These are phyloP conservation scores for Arabidopsis hybrid DNA, from an alignment of 441 rosid genomes.

Conservation along the genomic window DNA sequence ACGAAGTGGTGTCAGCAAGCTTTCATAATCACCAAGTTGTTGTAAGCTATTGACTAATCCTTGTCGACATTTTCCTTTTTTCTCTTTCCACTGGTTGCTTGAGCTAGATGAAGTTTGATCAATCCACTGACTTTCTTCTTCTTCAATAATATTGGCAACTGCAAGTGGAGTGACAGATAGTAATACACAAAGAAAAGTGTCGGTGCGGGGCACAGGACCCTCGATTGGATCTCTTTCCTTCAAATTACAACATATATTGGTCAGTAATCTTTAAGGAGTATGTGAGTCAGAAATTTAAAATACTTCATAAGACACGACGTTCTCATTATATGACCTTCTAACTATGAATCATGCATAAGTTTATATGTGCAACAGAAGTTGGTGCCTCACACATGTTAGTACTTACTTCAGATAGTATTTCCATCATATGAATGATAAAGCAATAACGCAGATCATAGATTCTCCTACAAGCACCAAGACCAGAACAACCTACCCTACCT, in stretches of 20 bases:
- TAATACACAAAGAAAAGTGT: slow-evolving; percentile 87
- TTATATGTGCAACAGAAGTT: slow-evolving; percentile 14
- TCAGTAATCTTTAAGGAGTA: slow-evolving; percentile 10
- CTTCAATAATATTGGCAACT: slow-evolving; percentile 86
- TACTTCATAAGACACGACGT: slow-evolving; percentile 20
- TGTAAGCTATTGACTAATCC: slow-evolving; percentile 85
- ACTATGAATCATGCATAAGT: slow-evolving; percentile 20
- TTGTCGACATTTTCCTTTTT: slow-evolving; percentile 69
- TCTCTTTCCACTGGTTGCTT: slow-evolving; percentile 60
- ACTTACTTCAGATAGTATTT: slow-evolving; percentile 9
- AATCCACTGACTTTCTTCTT: slow-evolving; percentile 83
- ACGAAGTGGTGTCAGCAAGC: slow-evolving; percentile 81
- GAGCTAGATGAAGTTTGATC: slow-evolving; percentile 59
- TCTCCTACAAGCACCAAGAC: slow-evolving; percentile 28
- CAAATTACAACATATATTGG: slow-evolving; percentile 40
- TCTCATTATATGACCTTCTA: slow-evolving; percentile 23
- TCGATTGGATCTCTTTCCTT: slow-evolving; percentile 95
- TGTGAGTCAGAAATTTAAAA: slow-evolving; percentile 8
- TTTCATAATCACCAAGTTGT: slow-evolving; percentile 82
- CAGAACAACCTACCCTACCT: slow-evolving; percentile 23
- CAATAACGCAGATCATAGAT: slow-evolving; percentile 25
- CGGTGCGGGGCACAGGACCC: slow-evolving; percentile 91
- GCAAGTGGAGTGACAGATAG: slow-evolving; percentile 83
- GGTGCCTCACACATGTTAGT: slow-evolving; percentile 29
- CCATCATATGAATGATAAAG: slow-evolving; percentile 12